Evolutionary conservation across 768 basidiomycete species (phyloP).

Genomic region (Tulasnella sp.): DNA sequence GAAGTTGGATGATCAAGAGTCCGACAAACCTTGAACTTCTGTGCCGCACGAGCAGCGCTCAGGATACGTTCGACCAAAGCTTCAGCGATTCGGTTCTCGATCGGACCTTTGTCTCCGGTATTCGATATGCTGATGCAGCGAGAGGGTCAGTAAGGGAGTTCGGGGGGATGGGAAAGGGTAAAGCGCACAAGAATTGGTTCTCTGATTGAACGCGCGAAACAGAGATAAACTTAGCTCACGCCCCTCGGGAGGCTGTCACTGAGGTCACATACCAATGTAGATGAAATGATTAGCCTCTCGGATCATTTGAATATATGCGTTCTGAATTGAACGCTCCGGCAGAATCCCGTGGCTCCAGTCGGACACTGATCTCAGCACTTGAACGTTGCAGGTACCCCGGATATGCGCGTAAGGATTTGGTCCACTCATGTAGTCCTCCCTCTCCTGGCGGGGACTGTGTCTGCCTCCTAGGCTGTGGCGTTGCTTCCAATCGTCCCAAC

Average conservation of each 20-base stretch:
- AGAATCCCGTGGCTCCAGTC: conserved; percentile 96
- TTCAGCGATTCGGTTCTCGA: conserved; percentile 77
- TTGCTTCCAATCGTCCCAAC: conserved; percentile 43
- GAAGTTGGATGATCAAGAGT: not conserved
- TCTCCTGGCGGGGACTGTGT: conserved; percentile 31
- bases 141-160: not conserved
- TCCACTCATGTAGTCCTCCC: conserved; percentile 36
- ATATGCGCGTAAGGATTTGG: conserved; percentile 45
- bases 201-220: conserved; percentile 40
- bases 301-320: conserved; percentile 83
- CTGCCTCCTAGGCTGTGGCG: not conserved
- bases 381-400: conserved; percentile 61
- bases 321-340: conserved; percentile 86
- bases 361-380: conserved; percentile 80
- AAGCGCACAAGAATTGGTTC: conserved; percentile 81
- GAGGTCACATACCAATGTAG: conserved; percentile 68
- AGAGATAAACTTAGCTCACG: conserved; percentile 28
- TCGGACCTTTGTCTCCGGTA: conserved; percentile 57
- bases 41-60: conserved; percentile 59
- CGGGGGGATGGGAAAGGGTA: not conserved
- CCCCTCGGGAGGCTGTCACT: not conserved
- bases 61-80: conserved; percentile 83
- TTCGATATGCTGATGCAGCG: conserved; percentile 61
- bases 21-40: conserved; percentile 67
- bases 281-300: conserved; percentile 81